Evolutionary conservation across 208 protist species (phyloP), one percentile per base, ranked within the genome.

Genomic region (Naegleria fowleri): DNA sequence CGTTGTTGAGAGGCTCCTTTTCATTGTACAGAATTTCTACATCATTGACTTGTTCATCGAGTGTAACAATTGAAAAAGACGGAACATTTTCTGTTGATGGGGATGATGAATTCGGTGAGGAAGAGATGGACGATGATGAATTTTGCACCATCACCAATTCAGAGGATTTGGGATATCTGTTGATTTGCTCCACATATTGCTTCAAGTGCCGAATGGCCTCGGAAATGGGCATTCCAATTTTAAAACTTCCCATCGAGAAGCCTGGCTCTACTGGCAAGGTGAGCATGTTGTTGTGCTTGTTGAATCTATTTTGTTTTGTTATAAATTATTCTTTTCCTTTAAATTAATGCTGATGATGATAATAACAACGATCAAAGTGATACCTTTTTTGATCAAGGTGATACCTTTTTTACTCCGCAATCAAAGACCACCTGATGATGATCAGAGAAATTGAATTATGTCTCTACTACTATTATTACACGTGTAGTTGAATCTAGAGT

Each of bases 21-120:
- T 89, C n/a, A 67, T 89, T 41, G 25, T 67, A 89, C 51, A 89
- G 29, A 55, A 89, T 67, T 25, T 89, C 86, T 9, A 89, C 36
- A 55, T 59, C 15, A 40, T 67, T 67, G 4, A n/a, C 13, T 51
- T 41, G 25, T 51, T 38, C 33, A 86, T 86, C 33, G 5, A 43
- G 13, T 43, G 36, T 85, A 16, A 43, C n/a, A n/a, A 43, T 85
- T n/a, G 36, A 36, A 43, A 25, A 43, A 25, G 79, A 36, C 19
- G 79, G n/a, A 29, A 29, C 79, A 43, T 39, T 16, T 43, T 25
- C 16, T 13, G n/a, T 38, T 5, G 40, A 51, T 55, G 13, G 48
- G 16, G n/a, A 39, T 67, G 55, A 67, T 67, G 55, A 67, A 36
- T 86, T 86, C 3, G 29, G 13, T 40, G 29, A 36, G 16, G 43